Conservation (phyloP, 2,329 filamentous ascomycete species). For the Didymosphaeria variabile region DNA sequence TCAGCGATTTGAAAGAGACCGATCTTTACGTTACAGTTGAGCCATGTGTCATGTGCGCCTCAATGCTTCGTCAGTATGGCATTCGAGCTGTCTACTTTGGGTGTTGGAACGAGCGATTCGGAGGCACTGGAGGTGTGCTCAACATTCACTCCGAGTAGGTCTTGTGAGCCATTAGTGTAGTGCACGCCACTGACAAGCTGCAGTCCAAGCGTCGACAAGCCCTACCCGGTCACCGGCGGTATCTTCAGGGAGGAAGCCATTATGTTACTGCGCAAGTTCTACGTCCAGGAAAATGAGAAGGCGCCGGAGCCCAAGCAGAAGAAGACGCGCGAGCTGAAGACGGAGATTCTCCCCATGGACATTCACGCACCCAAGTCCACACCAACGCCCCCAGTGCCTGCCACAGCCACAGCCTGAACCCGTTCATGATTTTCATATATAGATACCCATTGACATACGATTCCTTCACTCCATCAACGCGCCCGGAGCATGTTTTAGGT, state of each 20-base stretch:
- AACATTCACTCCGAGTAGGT: constrained; percentile 77
- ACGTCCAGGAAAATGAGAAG: constrained; percentile 96
- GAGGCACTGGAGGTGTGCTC: constrained; percentile 93
- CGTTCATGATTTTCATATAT: constrained; percentile 7
- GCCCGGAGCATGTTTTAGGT: background rate
- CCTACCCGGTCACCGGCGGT: constrained; percentile 85
- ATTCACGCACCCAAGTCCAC: constrained; percentile 48
- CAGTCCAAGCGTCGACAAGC: constrained; percentile 73
- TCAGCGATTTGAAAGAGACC: constrained; percentile 74
- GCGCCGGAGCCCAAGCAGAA: constrained; percentile 72
- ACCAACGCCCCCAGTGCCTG: constrained; percentile 28
- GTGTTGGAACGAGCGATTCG: constrained; percentile 95
- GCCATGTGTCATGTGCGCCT: constrained; percentile 98
- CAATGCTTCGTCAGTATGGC: constrained; percentile 84
- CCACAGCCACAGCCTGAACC: constrained; percentile 7
- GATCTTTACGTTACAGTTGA: constrained; percentile 97
- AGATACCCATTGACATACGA: constrained; percentile 17
- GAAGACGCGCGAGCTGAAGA: constrained; percentile 70
- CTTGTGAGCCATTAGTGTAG: background rate
- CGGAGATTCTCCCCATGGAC: constrained; percentile 61
- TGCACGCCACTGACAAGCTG: constrained; percentile 35
- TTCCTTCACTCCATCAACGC: background rate
- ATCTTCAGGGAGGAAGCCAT: constrained; percentile 93
- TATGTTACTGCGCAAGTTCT: constrained; percentile 89
- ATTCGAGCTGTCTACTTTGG: constrained; percentile 95